Evolutionary conservation across 257 asterid genomes (phyloP).

Genomic region (Jaltomata sinuosa): DNA sequence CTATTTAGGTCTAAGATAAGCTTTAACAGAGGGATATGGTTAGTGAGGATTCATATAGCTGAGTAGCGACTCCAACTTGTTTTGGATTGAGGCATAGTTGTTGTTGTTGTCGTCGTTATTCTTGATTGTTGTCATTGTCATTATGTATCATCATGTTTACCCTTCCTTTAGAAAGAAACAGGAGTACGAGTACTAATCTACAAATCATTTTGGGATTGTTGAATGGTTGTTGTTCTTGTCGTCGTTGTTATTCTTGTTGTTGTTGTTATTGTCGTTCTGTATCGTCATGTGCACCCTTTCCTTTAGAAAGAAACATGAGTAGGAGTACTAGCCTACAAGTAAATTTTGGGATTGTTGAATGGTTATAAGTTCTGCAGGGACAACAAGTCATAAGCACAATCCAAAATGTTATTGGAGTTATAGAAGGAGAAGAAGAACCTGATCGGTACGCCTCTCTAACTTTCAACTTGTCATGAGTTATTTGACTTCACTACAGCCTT

Average conservation of each 20-base stretch:
- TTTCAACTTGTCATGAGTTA: neutral
- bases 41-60: no score
- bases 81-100: no score
- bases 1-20: no score
- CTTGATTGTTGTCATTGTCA: no score
- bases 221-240: no score
- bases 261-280: no score
- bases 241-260: no score
- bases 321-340: neutral
- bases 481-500: neutral
- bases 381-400: slow-evolving; percentile 66
- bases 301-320: neutral
- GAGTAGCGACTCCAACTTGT: no score
- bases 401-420: slow-evolving; percentile 79
- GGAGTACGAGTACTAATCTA: neutral
- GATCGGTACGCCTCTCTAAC: slow-evolving; percentile 36
- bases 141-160: neutral
- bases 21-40: no score
- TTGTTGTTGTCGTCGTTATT: no score
- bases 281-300: neutral
- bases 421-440: slow-evolving; percentile 75
- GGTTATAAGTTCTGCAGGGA: slow-evolving; percentile 42
- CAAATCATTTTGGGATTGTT: neutral
- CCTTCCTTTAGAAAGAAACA: neutral
- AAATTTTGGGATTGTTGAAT: neutral